Evolutionary conservation across 345 rosid genomes (phyloP), one percentile per base, ranked within the genome.

Genomic region (Salix exigua): DNA sequence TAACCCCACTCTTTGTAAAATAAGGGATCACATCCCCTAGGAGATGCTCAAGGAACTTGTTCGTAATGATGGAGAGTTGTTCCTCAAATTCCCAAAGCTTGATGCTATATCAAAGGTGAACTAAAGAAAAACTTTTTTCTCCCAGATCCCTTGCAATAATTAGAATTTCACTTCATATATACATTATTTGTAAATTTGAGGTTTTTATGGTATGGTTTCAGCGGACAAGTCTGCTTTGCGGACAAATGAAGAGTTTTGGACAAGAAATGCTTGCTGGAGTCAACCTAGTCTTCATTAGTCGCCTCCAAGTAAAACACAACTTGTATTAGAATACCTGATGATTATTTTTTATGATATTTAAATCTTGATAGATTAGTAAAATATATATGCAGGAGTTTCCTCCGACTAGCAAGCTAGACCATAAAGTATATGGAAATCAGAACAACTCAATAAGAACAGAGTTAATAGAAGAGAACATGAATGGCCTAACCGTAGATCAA

Each of bases 101-200:
- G 91, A 89, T 65, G 91, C 93, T 75, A 92, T 96, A 92, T 96
- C 77, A 91, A 86, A 89, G 98, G 99, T 93, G 78, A 26, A 2
- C 42, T 12, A 12, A 38, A 46, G 25, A 26, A 55, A 55, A 18
- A 16, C 68, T 19, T 26, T 16, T 14, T 26, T 26, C 40, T 66
- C 50, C 12, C 8, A n/a, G 51, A 19, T 65, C 12, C 23, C 48
- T 75, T 28, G 63, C 23, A 37, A 4, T 30, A 70, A 44, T 28
- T 31, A 61, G 12, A 42, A 33, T 79, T 14, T 11, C n/a, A n/a
- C 23, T 37, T 66, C 21, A 65, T 9, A 40, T 67, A 62, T 66
- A 71, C 37, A 28, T 53, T 62, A 23, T 5, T 55, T 23, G 23
- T 30, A 33, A 63, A 70, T 17, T 46, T 60, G 73, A 62, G 30